These are phyloP conservation scores for Tulasnella sp. DNA, from an alignment of 768 basidiomycete genomes.

Conservation along the genomic window DNA sequence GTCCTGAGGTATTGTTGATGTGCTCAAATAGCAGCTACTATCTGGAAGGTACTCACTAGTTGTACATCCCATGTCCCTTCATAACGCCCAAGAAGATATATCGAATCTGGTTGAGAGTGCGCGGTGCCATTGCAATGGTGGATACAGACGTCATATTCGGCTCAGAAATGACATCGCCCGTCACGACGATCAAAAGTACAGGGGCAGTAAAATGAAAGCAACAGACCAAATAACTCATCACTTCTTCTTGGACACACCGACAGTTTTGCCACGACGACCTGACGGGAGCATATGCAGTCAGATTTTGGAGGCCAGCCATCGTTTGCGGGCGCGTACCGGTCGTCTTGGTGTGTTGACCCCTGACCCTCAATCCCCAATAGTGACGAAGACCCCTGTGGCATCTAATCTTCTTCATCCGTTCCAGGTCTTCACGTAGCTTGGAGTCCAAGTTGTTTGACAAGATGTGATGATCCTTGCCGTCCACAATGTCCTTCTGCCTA, in stretches of 20 bases:
- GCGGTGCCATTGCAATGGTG: no score
- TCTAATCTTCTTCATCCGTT: constrained; percentile 98
- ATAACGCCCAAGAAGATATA: no score
- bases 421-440: constrained; percentile 95
- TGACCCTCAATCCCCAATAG: constrained; percentile 88
- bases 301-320: no score
- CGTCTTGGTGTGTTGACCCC: constrained; percentile 99
- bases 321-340: constrained; percentile 67
- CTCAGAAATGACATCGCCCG: background rate
- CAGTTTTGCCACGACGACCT: constrained; percentile 94
- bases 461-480: constrained; percentile 94
- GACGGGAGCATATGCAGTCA: constrained; percentile 10
- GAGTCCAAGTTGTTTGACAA: constrained; percentile 95
- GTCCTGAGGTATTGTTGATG: no score
- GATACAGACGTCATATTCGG: background rate
- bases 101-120: no score
- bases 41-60: no score
- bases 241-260: constrained; percentile 87
- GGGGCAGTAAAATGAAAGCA: background rate
- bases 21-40: no score
- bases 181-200: background rate
- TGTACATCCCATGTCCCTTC: no score
- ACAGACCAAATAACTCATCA: background rate
- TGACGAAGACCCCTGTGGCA: constrained; percentile 90
- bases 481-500: constrained; percentile 95